These are phyloP conservation scores for Peterozyma toletana DNA, from an alignment of 805 yeast genomes.

Conservation along the genomic window DNA sequence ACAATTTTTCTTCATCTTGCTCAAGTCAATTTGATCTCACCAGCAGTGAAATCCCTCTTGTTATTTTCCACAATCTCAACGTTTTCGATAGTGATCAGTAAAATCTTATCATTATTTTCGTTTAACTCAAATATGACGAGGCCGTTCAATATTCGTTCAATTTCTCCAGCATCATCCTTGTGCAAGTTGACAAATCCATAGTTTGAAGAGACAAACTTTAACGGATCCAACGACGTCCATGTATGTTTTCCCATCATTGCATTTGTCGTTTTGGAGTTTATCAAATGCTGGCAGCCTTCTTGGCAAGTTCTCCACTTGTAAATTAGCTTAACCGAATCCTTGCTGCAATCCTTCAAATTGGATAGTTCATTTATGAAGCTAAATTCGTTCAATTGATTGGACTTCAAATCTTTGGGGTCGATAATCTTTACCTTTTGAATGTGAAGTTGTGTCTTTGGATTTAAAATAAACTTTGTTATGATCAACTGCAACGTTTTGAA, in stretches of 20 bases:
- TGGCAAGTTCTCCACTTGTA: constrained; percentile 53
- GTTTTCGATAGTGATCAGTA: constrained; percentile 62
- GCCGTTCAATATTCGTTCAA: constrained; percentile 39
- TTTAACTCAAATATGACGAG: constrained; percentile 60
- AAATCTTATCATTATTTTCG: constrained; percentile 42
- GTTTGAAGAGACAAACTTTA: constrained; percentile 5
- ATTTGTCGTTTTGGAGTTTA: constrained; percentile 23
- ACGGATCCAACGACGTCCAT: constrained; percentile 28
- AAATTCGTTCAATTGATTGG: background rate
- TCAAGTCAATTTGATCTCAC: background rate
- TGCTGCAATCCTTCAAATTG: constrained; percentile 21
- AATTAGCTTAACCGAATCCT: constrained; percentile 39
- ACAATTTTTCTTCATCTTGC: too few relatives aligned
- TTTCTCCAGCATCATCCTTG: constrained; percentile 13
- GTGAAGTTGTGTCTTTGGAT: constrained; percentile 46
- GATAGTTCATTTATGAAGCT: background rate
- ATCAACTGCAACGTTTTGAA: constrained; percentile 49
- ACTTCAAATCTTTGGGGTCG: constrained; percentile 16
- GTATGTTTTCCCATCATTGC: constrained; percentile 32
- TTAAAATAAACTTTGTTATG: constrained; percentile 47
- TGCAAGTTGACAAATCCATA: constrained; percentile 26
- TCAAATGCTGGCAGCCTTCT: constrained; percentile 43
- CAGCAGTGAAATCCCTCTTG: constrained; percentile 7
- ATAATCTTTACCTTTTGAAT: constrained; percentile 30
- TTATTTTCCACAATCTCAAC: constrained; percentile 49